Evolutionary conservation across 768 basidiomycete genomes (phyloP), one percentile per base, ranked within the genome.

Genomic region (Xanthoconium stramineum): DNA sequence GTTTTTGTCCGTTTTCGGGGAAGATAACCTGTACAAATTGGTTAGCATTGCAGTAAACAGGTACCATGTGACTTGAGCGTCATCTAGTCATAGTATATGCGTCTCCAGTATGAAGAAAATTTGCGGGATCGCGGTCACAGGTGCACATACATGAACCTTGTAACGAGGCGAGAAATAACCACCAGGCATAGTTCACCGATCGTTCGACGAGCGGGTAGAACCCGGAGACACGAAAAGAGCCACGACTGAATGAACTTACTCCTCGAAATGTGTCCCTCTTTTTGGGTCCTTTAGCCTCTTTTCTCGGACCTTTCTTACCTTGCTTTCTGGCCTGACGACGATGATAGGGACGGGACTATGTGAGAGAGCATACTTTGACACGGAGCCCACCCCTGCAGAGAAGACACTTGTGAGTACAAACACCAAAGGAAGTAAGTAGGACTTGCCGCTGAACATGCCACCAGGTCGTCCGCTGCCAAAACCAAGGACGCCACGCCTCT

Each of bases 261-360:
- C 76, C n/a, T 89, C 87, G 59, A 92, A 93, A 70, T 92, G 89
- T 40, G 78, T 83, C 5, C 91, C 91, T 19, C 93, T 80, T 73
- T 94, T 97, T 3, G 94, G 94, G 65, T 97, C 86, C 46, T 88
- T 90, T 44, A 88, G 80, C 29, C 94, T 81, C 69, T 97, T 96
- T 64, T 89, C 92, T 44, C 89, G 75, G 0, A 84, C 83, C 69
- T 95, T 95, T 60, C 83, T 82, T 30, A 94, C 85, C 66, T 94
- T 93, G 37, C 90, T 80, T 63, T 93, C 91, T 2, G 94, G 92
- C 4, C 93, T 81, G 40, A 98, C 94, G 50, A 98, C 96, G 59
- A 98, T 94, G 62, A 97, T 91, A 3, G 96, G 96, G 0, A 99
- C 93, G 2, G 96, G 94, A 1, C 93, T 94, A 66, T 91, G 94